phyloP scores from a whole-genome alignment of 108 stramenopile genomes.

The Stephanodiscus triporus region DNA sequence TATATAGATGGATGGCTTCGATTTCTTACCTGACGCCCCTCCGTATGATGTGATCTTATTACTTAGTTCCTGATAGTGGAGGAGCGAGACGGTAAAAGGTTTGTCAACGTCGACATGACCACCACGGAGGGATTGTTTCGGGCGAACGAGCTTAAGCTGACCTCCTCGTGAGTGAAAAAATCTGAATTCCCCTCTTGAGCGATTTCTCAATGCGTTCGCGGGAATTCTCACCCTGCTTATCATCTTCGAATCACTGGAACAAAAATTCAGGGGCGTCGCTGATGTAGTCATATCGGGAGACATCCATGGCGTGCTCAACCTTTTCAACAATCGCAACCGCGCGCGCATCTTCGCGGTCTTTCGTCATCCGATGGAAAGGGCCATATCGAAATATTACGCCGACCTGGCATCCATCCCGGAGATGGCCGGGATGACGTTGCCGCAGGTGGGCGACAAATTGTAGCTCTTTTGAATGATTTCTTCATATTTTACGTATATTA shows the following conservation, averaged over 20 bases:
- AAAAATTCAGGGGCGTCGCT: slow-evolving; percentile 19
- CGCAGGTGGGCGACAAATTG: background rate
- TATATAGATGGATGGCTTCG: background rate
- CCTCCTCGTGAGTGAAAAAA: slow-evolving; percentile 21
- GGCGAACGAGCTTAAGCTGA: slow-evolving; percentile 34
- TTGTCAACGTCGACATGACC: slow-evolving; percentile 46
- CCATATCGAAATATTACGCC: slow-evolving; percentile 56
- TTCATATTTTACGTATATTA: slow-evolving; percentile 19
- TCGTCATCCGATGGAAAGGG: slow-evolving; percentile 56
- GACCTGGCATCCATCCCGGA: slow-evolving; percentile 44
- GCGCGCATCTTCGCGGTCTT: slow-evolving; percentile 53
- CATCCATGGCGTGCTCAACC: slow-evolving; percentile 21
- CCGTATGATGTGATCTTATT: background rate
- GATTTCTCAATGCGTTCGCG: background rate
- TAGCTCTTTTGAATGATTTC: background rate
- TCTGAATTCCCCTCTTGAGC: background rate
- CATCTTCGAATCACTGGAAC: too few relatives aligned
- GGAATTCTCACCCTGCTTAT: background rate
- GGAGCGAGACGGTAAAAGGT: slow-evolving; percentile 26
- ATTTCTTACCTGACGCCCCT: background rate
- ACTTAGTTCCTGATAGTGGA: slow-evolving; percentile 28
- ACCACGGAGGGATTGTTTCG: slow-evolving; percentile 34
- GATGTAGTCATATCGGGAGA: slow-evolving; percentile 36
- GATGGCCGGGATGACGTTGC: slow-evolving; percentile 35
- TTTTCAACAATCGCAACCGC: slow-evolving; percentile 37